Conservation (phyloP, 805 yeast genomes). For the Candida berthetii region DNA sequence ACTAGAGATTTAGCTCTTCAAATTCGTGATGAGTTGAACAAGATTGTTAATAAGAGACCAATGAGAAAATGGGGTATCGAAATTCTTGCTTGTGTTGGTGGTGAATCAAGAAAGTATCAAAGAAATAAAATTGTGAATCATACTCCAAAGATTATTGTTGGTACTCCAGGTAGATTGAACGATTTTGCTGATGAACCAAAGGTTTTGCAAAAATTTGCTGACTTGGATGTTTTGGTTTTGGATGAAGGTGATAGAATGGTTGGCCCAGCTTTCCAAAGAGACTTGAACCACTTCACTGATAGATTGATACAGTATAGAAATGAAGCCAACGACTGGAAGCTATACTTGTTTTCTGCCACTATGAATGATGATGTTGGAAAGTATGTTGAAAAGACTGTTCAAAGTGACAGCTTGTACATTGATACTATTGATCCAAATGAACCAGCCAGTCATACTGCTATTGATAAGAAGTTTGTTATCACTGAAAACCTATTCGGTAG, state of each 20-base stretch:
- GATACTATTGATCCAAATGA: slow-evolving; percentile 73
- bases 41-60: slow-evolving; percentile 29
- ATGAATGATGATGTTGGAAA: slow-evolving; percentile 59
- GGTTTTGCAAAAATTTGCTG: slow-evolving; percentile 38
- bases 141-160: slow-evolving; percentile 63
- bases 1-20: slow-evolving; percentile 90
- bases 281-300: slow-evolving; percentile 51
- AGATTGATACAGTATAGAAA: slow-evolving; percentile 32
- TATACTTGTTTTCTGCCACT: slow-evolving; percentile 85
- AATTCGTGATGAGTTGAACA: slow-evolving; percentile 58
- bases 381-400: slow-evolving; percentile 58
- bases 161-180: slow-evolving; percentile 83
- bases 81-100: slow-evolving; percentile 63
- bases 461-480: slow-evolving; percentile 58
- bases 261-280: slow-evolving; percentile 73
- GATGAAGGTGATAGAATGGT: slow-evolving; percentile 92
- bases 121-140: slow-evolving; percentile 23
- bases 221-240: slow-evolving; percentile 60
- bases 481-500: slow-evolving; percentile 52
- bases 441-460: slow-evolving; percentile 74
- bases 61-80: slow-evolving; percentile 22
- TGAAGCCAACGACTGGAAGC: slow-evolving; percentile 40
- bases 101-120: slow-evolving; percentile 39
- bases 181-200: slow-evolving; percentile 49
- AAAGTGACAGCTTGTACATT: slow-evolving; percentile 49